Evolutionary conservation across 1,139 yeast genomes (phyloP).

Genomic region (Candida labiduridarum): DNA sequence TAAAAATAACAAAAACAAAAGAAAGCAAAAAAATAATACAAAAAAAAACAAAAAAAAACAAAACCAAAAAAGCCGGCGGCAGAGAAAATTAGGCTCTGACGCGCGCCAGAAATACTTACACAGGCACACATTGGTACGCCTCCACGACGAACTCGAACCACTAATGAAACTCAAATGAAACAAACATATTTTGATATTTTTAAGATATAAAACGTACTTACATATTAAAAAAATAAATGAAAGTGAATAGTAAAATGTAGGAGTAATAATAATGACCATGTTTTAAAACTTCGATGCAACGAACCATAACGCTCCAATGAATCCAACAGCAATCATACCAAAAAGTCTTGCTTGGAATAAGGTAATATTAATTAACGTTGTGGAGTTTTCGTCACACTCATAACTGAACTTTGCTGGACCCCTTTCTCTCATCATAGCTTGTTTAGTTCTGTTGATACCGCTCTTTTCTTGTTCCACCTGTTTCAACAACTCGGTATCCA

Average conservation of each 20-base stretch:
- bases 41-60: not conserved
- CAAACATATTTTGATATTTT: not conserved
- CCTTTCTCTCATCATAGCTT: constrained; percentile 2
- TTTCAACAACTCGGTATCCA: constrained; percentile 37
- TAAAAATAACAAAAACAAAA: not conserved
- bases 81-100: not conserved
- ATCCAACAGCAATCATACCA: constrained; percentile 20
- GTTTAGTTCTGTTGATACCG: not conserved
- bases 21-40: not conserved
- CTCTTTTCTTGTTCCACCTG: not conserved
- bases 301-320: constrained; percentile 26
- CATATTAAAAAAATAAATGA: not conserved
- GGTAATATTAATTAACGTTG: constrained; percentile 17
- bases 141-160: not conserved
- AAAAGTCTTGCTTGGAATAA: constrained; percentile 19
- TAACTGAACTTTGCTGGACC: constrained; percentile 15
- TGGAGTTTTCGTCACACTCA: constrained; percentile 16
- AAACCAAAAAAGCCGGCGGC: not conserved
- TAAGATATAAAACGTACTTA: not conserved
- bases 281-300: constrained; percentile 17
- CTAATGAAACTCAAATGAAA: not conserved
- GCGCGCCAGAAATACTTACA: not conserved
- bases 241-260: not conserved
- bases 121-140: not conserved
- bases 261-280: not conserved